Evolutionary conservation across 345 rosid species (phyloP).

Genomic region (Heritiera fomes): DNA sequence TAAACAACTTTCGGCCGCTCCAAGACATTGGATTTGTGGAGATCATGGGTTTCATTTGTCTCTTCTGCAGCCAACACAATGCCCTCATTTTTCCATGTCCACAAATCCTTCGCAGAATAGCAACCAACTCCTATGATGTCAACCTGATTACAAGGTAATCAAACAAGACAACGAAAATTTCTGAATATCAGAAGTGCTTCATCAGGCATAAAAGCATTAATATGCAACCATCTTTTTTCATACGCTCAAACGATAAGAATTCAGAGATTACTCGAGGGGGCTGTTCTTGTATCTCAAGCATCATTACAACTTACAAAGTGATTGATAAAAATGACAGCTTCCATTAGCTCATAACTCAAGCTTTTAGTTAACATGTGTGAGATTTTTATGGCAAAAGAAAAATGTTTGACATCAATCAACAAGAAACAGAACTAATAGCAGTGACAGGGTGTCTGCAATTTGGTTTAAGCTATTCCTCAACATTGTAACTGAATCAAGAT

Average conservation of each 20-base stretch:
- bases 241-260: background rate
- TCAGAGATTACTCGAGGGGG: background rate
- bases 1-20: conserved; percentile 93
- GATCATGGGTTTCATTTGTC: conserved; percentile 69
- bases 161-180: background rate
- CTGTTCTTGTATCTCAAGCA: background rate
- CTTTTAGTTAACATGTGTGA: background rate
- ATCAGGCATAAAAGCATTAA: background rate
- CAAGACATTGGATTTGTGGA: conserved; percentile 80
- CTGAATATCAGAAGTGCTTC: background rate
- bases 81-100: conserved; percentile 94
- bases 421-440: background rate
- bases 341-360: background rate
- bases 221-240: background rate
- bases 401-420: background rate
- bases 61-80: conserved; percentile 75
- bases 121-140: conserved; percentile 94
- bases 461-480: background rate
- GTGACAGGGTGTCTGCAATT: background rate
- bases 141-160: conserved; percentile 51
- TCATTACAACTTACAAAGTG: background rate
- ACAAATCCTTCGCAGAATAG: conserved; percentile 89
- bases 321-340: conserved; percentile 6
- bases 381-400: background rate
- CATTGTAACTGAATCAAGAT: background rate